Base-by-base conservation (phyloP, 176 grass and related monocot species). In the Cocos nucifera region DNA sequence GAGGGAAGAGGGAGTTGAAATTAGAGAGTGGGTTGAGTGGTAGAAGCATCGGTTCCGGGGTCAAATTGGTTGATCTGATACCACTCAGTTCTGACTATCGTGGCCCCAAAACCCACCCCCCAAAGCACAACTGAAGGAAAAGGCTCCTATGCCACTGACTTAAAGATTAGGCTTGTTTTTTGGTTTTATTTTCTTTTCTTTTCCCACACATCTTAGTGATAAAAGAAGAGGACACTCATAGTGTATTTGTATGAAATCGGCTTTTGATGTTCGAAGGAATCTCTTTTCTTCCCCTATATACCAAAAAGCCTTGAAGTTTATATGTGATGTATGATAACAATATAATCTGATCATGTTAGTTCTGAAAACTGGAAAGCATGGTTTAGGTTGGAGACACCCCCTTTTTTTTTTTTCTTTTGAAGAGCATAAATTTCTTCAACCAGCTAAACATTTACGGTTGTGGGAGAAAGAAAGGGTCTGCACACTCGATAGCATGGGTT, bases 31-130 rank as follows among this genome's bases (percentile, higher is more conserved):
- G 48, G 18, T 28, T 54, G 64, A 67, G 24, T 67, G 50, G 14
- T 66, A 66, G 16, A 53, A 53, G 50, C 15, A 49, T 66, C 50
- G 50, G 5, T 57, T 57, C 53, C 10, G 49, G 53, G 29, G 66
- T 50, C 54, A 69, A 25, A 57, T 6, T 69, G 23, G 50, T 19
- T 49, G 20, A 18, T 32, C 19, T 57, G 44, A 48, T 57, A 58
- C 54, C 66, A 24, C 57, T 58, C 66, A 69, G 29, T 25, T 69
- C 66, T n/a, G 66, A 69, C 49, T 69, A 69, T 32, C 66, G 17
- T 69, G 30, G 18, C 1, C 66, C 66, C 19, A 58, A 69, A 55
- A 69, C 54, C 19, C 66, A 69, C n/a, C 66, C 66, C n/a, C 66
- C 66, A 57, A 69, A 69, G 54, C 49, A 69, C 66, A 69, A 69